Conservation (phyloP, 805 yeast genomes). For the Isabelozyma gotoi region DNA sequence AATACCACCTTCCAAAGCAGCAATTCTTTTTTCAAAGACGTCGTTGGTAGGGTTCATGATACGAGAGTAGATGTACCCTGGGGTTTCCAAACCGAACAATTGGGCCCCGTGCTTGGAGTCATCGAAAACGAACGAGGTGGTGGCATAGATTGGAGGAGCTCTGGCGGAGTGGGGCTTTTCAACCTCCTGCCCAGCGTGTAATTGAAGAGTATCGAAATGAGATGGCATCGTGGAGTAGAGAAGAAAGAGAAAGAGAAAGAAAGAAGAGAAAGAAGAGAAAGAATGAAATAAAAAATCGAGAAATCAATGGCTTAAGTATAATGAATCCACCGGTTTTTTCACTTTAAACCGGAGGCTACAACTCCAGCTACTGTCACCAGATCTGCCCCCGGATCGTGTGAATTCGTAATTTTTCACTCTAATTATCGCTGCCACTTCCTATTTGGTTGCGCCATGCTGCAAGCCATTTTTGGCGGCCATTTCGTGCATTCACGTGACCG, state of each 20-base stretch:
- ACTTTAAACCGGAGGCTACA: no score
- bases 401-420: background rate
- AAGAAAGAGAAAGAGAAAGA: background rate
- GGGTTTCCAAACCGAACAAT: conserved; percentile 77
- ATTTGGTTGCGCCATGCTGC: background rate
- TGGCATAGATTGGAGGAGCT: conserved; percentile 92
- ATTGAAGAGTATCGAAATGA: conserved; percentile 86
- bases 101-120: conserved; percentile 92
- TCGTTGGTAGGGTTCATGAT: conserved; percentile 91
- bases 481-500: background rate
- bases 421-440: background rate
- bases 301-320: no score
- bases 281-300: no score
- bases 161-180: conserved; percentile 71
- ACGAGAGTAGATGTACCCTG: conserved; percentile 87
- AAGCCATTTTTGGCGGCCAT: background rate
- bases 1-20: conserved; percentile 89
- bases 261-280: background rate
- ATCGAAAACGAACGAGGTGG: conserved; percentile 84
- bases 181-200: conserved; percentile 88
- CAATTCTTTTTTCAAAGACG: conserved; percentile 87
- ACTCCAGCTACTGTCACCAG: no score
- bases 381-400: background rate
- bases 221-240: conserved; percentile 41
- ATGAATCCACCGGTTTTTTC: no score